Conservation (phyloP, 1,139 yeast genomes). For the Debaryomycetaceae sp. region DNA sequence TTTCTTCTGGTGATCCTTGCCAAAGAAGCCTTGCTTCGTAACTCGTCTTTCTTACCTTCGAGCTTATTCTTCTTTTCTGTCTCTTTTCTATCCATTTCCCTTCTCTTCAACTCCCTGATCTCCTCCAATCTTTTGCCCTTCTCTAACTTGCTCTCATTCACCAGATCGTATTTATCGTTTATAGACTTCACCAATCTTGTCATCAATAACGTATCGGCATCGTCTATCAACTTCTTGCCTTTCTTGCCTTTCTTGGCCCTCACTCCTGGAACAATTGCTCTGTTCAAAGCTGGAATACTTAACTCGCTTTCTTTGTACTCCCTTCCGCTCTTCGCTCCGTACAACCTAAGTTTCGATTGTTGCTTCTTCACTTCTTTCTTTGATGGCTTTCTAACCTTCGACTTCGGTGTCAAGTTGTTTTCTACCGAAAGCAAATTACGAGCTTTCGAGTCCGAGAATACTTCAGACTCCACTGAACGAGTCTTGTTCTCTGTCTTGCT, state of each 20-base stretch:
- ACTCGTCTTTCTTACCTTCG: slow-evolving; percentile 74
- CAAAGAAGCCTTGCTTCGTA: slow-evolving; percentile 64
- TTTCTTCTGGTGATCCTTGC: slow-evolving; percentile 72
- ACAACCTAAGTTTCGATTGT: slow-evolving; percentile 59
- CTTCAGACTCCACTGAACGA: slow-evolving; percentile 64
- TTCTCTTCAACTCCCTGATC: slow-evolving; percentile 78
- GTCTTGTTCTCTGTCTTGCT: slow-evolving; percentile 48
- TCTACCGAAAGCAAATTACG: slow-evolving; percentile 58
- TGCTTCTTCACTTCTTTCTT: slow-evolving; percentile 61
- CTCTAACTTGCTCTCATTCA: slow-evolving; percentile 88
- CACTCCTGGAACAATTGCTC: slow-evolving; percentile 83
- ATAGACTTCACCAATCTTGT: slow-evolving; percentile 73
- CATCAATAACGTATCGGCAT: slow-evolving; percentile 60
- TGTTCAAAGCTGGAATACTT: slow-evolving; percentile 73
- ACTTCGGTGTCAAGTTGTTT: slow-evolving; percentile 64
- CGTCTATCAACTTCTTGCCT: slow-evolving; percentile 85
- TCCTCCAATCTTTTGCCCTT: slow-evolving; percentile 87
- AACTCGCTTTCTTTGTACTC: slow-evolving; percentile 76
- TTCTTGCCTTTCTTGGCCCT: slow-evolving; percentile 77
- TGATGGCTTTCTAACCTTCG: slow-evolving; percentile 47
- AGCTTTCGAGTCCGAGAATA: slow-evolving; percentile 59
- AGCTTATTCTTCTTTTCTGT: slow-evolving; percentile 63
- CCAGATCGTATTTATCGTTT: slow-evolving; percentile 75
- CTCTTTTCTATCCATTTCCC: slow-evolving; percentile 85
- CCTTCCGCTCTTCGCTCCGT: slow-evolving; percentile 65